Base-by-base conservation (phyloP, 1,284 basidiomycete genomes). In the Chalciporus sp. region DNA sequence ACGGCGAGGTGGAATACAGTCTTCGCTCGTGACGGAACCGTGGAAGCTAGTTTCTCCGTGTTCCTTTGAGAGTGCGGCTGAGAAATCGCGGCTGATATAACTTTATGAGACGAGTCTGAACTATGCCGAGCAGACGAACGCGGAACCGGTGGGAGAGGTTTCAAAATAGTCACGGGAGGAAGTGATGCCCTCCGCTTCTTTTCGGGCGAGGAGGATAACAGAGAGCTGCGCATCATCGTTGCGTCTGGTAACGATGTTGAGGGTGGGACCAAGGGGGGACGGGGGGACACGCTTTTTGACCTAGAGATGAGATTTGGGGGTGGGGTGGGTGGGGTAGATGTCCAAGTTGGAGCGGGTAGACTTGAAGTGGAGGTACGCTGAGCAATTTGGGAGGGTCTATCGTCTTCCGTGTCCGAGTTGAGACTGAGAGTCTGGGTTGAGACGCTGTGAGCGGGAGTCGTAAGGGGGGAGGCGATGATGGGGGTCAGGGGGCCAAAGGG, bases 381-480 rank as follows among this genome's bases (percentile, higher is more conserved):
- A 11, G 17, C 37, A 46, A 0, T 19, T n/a, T 37, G 23, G 42
- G 41, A 26, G 10, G 8, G 27, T 28, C 10, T 47, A 42, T 57
- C 55, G 8, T 47, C 55, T 12, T 52, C 49, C 3, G 29, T 46
- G 46, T 52, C 55, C 14, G 55, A 54, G 39, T 44, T 42, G 23
- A 50, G 41, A 42, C 42, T 48, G 41, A 57, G 48, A 33, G 59
- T 31, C 26, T 57, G 35, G 19, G 61, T 60, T 29, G 71, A 69
- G 27, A 70, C 60, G 39, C 72, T 73, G 6, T 72, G 56, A 7
- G 72, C 75, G 16, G 82, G 80, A 3, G 82, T 80, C 63, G 76
- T 75, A 50, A 80, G 63, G n/a, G 84, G 83, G 4, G 83, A 85
- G 33, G 82, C 81, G 53, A 76, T 73, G 58, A 84, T 85, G 47